Evolutionary conservation across 2,329 filamentous ascomycete genomes (phyloP).

Genomic region (Madurella fahalii): DNA sequence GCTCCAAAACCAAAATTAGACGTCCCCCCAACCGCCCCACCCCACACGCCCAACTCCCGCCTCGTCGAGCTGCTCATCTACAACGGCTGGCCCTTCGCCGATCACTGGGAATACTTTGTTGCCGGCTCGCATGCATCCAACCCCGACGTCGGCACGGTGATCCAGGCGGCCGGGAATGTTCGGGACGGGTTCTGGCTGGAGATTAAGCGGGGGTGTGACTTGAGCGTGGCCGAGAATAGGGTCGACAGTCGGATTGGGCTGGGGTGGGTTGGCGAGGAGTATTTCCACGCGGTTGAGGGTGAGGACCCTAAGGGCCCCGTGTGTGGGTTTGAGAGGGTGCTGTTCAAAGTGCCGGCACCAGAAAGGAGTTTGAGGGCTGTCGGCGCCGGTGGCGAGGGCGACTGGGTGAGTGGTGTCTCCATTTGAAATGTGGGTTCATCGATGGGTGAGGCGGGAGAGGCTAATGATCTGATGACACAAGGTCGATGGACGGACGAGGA

Average conservation of each 20-base stretch:
- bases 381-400: background rate
- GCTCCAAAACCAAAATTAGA: background rate
- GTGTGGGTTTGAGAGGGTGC: slow-evolving; percentile 10
- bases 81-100: slow-evolving; percentile 18
- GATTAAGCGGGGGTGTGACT: slow-evolving; percentile 4
- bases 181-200: slow-evolving; percentile 11
- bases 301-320: background rate
- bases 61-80: slow-evolving; percentile 15
- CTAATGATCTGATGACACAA: background rate
- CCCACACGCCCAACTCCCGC: background rate
- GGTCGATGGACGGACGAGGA: slow-evolving; percentile 1
- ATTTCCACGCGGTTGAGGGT: background rate
- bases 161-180: slow-evolving; percentile 14
- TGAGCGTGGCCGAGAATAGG: background rate
- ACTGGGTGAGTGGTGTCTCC: background rate
- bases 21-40: background rate
- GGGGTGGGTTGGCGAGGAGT: slow-evolving; percentile 7
- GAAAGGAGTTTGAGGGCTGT: slow-evolving; percentile 14
- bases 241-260: background rate
- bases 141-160: background rate
- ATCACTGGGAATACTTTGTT: slow-evolving; percentile 19
- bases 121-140: background rate
- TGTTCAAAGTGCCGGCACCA: slow-evolving; percentile 11
- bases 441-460: background rate
- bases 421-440: background rate